phyloP scores from a whole-genome alignment of 495 filamentous ascomycete genomes.

The Niebla homalea region DNA sequence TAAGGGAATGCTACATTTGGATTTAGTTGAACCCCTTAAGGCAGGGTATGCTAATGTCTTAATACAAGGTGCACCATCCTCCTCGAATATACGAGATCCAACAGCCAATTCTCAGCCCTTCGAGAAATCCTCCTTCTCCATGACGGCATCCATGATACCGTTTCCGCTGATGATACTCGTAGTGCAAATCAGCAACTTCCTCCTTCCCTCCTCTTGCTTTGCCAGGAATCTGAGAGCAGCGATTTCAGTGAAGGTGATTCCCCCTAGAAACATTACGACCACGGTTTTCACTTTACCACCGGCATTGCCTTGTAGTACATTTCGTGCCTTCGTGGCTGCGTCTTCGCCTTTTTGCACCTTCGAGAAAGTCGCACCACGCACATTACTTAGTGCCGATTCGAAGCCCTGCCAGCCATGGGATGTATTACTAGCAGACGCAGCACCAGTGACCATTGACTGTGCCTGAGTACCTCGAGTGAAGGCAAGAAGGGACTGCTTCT shows the following conservation, averaged over 20 bases:
- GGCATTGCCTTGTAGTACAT: constrained; percentile 54
- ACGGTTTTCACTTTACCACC: constrained; percentile 63
- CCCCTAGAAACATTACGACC: constrained; percentile 88
- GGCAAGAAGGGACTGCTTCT: constrained; percentile 64
- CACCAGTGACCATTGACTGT: constrained; percentile 28
- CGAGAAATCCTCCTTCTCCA: constrained; percentile 59
- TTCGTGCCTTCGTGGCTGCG: constrained; percentile 78
- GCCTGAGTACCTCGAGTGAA: constrained; percentile 31
- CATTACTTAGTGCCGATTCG: constrained; percentile 76
- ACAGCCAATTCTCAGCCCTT: constrained; percentile 16
- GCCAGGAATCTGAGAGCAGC: constrained; percentile 86
- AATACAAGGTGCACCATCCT: too few species aligned
- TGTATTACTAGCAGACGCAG: constrained; percentile 42
- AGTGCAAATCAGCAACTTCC: constrained; percentile 81
- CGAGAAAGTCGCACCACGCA: constrained; percentile 76
- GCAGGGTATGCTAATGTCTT: too few species aligned
- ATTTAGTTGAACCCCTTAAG: too few species aligned
- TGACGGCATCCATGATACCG: constrained; percentile 75
- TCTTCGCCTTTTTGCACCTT: constrained; percentile 89
- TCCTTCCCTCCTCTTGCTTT: constrained; percentile 65
- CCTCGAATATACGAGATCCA: too few species aligned
- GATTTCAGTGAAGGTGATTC: constrained; percentile 90
- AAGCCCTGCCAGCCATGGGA: constrained; percentile 82
- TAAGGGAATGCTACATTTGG: too few species aligned
- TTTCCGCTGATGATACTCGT: constrained; percentile 85